phyloP scores from a whole-genome alignment of 169 alveolate species.

The Amoebophrya sp. region DNA sequence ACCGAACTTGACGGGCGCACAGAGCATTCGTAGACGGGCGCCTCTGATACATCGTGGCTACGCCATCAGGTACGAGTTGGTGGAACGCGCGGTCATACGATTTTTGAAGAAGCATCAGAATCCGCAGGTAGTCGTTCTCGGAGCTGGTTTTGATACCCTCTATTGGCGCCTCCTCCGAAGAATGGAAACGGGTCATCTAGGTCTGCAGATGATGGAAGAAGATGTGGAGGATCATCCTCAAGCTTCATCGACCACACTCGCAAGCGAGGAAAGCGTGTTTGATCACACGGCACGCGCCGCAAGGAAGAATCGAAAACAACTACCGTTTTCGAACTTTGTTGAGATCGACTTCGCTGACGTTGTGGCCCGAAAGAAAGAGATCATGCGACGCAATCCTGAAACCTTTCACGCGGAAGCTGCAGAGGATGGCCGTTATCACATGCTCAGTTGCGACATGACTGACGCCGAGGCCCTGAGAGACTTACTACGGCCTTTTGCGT shows the following conservation, averaged over 20 bases:
- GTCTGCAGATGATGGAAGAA: too few relatives aligned
- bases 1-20: neutral
- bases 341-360: neutral
- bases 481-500: neutral
- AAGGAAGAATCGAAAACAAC: neutral
- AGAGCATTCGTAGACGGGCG: neutral
- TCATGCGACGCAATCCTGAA: neutral
- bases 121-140: neutral
- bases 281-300: neutral
- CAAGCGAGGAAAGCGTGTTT: neutral
- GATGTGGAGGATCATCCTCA: neutral
- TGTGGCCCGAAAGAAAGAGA: neutral
- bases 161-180: neutral
- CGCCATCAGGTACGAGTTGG: neutral
- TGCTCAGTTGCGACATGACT: neutral
- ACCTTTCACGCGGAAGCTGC: neutral
- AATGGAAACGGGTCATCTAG: too few relatives aligned
- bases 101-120: neutral
- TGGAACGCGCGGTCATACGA: neutral
- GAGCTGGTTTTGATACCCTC: neutral
- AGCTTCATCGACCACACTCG: neutral
- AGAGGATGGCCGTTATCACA: neutral
- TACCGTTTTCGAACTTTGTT: neutral
- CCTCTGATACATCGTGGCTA: neutral
- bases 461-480: neutral